These are phyloP conservation scores for Citeromyces matritensis DNA, from an alignment of 805 yeast genomes.

Conservation along the genomic window DNA sequence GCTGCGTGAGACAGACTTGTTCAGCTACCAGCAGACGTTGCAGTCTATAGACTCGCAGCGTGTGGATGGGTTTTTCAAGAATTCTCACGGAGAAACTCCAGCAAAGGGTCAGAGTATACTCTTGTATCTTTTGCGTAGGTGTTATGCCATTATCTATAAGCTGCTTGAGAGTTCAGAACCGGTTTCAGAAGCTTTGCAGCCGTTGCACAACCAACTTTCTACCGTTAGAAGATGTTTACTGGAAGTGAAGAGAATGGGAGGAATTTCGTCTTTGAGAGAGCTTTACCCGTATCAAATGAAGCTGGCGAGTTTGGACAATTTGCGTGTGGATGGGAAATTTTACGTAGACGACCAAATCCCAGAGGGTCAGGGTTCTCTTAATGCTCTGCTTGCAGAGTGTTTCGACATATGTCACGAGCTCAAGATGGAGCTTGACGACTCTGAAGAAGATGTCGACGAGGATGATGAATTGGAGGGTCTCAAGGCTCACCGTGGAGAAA, in stretches of 20 bases:
- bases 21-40: slow-evolving; percentile 62
- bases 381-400: slow-evolving; percentile 83
- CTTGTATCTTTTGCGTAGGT: slow-evolving; percentile 72
- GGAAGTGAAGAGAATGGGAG: slow-evolving; percentile 88
- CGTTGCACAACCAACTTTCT: slow-evolving; percentile 82
- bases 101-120: slow-evolving; percentile 45
- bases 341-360: slow-evolving; percentile 82
- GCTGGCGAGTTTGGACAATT: slow-evolving; percentile 75
- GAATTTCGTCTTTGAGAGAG: slow-evolving; percentile 76
- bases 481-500: slow-evolving; percentile 16
- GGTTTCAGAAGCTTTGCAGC: slow-evolving; percentile 84
- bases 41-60: slow-evolving; percentile 63
- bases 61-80: slow-evolving; percentile 39
- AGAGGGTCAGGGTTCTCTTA: slow-evolving; percentile 95
- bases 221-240: slow-evolving; percentile 84
- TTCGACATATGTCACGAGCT: slow-evolving; percentile 88
- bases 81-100: slow-evolving; percentile 8
- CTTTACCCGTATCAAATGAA: slow-evolving; percentile 94
- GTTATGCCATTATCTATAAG: slow-evolving; percentile 83
- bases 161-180: slow-evolving; percentile 89
- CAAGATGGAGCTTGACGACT: slow-evolving; percentile 69
- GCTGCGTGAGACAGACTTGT: slow-evolving; percentile 87
- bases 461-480: slow-evolving; percentile 15
- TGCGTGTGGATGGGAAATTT: slow-evolving; percentile 85
- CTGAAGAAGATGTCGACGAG: slow-evolving; percentile 18